Evolutionary conservation across 371 early-diverging fungal species (phyloP).

Genomic region (Mortierella sp.): DNA sequence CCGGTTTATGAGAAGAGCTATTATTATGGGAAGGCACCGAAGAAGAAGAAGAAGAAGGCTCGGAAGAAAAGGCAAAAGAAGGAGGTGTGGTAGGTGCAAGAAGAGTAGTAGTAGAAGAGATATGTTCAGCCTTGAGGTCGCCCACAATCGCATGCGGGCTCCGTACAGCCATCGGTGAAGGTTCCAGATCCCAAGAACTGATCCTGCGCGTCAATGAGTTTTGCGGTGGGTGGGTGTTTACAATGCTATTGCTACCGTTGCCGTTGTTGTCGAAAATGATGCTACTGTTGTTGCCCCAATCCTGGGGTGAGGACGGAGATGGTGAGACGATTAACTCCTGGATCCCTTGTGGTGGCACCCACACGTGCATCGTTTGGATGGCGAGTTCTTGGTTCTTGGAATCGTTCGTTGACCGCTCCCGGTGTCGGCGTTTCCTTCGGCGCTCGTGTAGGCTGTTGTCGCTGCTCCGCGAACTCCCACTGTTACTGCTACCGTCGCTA

Average conservation of each 20-base stretch:
- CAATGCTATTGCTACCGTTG: not conserved
- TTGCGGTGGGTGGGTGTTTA: not conserved
- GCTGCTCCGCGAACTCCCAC: not conserved
- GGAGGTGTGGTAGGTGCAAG: not conserved
- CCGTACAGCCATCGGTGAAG: not conserved
- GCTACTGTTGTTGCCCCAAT: not conserved
- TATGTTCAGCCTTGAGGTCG: not conserved
- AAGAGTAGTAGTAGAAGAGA: not conserved
- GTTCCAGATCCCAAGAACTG: not conserved
- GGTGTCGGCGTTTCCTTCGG: not conserved
- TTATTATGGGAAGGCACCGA: not conserved
- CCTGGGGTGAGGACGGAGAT: not conserved
- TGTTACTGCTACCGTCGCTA: not conserved
- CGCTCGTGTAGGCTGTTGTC: not conserved
- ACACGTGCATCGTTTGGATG: not conserved
- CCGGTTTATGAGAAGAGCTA: not conserved
- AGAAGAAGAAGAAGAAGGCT: not conserved
- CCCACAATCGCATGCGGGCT: not conserved
- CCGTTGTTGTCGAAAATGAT: too few relatives aligned
- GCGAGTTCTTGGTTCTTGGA: not conserved
- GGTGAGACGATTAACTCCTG: not conserved
- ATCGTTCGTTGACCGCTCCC: not conserved
- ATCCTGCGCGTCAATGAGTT: not conserved
- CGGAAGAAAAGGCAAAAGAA: not conserved
- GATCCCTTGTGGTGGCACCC: not conserved